phyloP scores from a whole-genome alignment of 2,329 filamentous ascomycete genomes.

The Elsinoe perseae region DNA sequence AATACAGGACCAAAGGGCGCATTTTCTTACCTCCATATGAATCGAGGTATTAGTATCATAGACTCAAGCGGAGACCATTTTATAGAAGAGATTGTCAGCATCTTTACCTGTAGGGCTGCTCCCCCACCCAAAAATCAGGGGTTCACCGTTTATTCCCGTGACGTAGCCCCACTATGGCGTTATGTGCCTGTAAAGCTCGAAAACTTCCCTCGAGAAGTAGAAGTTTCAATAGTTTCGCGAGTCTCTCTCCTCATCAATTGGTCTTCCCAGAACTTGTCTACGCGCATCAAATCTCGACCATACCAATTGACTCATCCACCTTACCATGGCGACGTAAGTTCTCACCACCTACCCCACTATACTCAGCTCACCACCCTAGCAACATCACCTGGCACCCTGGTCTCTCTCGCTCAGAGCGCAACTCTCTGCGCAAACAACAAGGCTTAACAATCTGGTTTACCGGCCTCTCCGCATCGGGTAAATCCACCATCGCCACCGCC shows the following conservation, averaged over 20 bases:
- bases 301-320: background rate
- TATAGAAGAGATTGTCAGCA: too few relatives aligned
- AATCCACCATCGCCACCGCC: slow-evolving; percentile 92
- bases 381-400: slow-evolving; percentile 88
- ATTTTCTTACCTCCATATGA: too few relatives aligned
- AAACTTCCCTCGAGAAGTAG: background rate
- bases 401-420: slow-evolving; percentile 70
- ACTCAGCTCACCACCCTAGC: slow-evolving; percentile 38
- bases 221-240: background rate
- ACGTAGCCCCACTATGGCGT: too few relatives aligned
- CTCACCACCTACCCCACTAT: background rate
- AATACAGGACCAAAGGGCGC: too few relatives aligned
- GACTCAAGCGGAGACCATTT: too few relatives aligned
- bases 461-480: slow-evolving; percentile 89
- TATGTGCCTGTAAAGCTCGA: too few relatives aligned
- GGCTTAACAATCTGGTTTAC: slow-evolving; percentile 98
- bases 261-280: background rate
- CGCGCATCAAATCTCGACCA: background rate
- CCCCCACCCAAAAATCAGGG: too few relatives aligned
- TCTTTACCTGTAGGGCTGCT: too few relatives aligned
- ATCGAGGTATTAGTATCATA: too few relatives aligned
- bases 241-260: background rate
- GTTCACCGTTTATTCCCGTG: too few relatives aligned
- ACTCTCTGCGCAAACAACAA: slow-evolving; percentile 66
- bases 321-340: slow-evolving; percentile 11